Base-by-base conservation (phyloP, 2,329 filamentous ascomycete genomes). In the Monilinia fructigena region DNA sequence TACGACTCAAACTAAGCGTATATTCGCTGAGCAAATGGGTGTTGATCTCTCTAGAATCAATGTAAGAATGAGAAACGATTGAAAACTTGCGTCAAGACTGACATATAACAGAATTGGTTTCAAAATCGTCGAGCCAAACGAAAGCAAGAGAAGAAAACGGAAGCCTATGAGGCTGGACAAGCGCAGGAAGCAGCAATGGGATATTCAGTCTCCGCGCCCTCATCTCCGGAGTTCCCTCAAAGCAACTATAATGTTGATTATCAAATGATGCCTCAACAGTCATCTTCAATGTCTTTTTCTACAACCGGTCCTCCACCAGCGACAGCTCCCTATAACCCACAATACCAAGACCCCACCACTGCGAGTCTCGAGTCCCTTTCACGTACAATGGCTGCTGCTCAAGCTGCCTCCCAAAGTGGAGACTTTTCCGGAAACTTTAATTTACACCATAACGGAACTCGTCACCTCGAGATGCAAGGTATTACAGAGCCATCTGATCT, bases 11-110 rank as follows among this genome's bases (percentile, higher is more conserved):
- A 80, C 81, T 42, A 89, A 89, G 76, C 85, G 85, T 69, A 81
- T 82, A 62, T 80, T 88, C 59, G 86, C 86, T 4, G 85, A 88
- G 70, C 79, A 82, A 8, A 86, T 89, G 80, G 80, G 82, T 63
- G 83, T 88, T n/a, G 86, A 88, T 70, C 81, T 86, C 70, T 82
- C 86, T 23, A 81, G 86, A 69, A 88, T 89, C 70, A 89, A 89
- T 72, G 86, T 88, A 77, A 71, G 78, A 78, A 55, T 14, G 18
- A 6, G 28, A 60, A 12, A 26, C 6, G 20, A 42, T 26, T 38
- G 7, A 35, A n/a, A 10, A 40, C 55, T 14, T 3, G 23, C 0
- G 12, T 31, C 20, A 20, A 3, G n/a, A 60, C 67, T 68, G 53
- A 69, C 42, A 45, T 28, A 8, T 52, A 45, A 35, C 63, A 89